Base-by-base conservation (phyloP, 1,284 basidiomycete species). In the Coniferiporia sulphurascens region DNA sequence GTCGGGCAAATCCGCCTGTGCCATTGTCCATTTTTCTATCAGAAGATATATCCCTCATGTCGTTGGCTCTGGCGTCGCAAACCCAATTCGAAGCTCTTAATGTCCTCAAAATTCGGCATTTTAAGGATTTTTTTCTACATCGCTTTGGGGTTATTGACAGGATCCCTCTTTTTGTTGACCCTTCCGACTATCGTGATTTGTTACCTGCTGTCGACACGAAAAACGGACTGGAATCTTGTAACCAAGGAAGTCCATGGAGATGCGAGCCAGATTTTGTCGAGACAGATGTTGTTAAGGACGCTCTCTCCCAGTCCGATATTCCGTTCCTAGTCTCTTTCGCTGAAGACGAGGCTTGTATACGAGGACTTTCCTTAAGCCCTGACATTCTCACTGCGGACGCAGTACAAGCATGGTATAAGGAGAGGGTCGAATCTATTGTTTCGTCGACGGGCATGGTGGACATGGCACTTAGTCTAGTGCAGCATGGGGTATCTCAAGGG, bases 401-500 rank as follows among this genome's bases (percentile, higher is more conserved):
- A 36, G 75, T 96, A 1, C 74, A 82, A 4, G 61, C 70, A 15
- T 98, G 93, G 94, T 97, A 95, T 74, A 79, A 74, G 62, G 64
- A 64, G 1, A 85, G 86, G 35, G 83, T 91, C 27, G 75, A 86
- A 46, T 64, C 67, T 35, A 80, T 93, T 56, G 81, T 93, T 50
- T 69, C 76, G 9, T 75, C 77, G 1, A 86, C 87, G 0, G 93
- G 93, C 0, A 82, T 93, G 72, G 75, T 93, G 35, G 90, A 95
- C 66, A 71, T 84, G 27, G 91, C 93, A 13, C 78, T 97, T 13
- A 81, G 84, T 9, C 78, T 89, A 52, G 81, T 93, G 12, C 94
- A 96, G 71, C 87, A 95, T 65, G 94, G 86, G 4, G 92, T 89
- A 6, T 87, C 93, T 8, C 83, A 85, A 64, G 89, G 88, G 17